phyloP scores from a whole-genome alignment of 495 filamentous ascomycete species.

The Penicillium simplicissimum region DNA sequence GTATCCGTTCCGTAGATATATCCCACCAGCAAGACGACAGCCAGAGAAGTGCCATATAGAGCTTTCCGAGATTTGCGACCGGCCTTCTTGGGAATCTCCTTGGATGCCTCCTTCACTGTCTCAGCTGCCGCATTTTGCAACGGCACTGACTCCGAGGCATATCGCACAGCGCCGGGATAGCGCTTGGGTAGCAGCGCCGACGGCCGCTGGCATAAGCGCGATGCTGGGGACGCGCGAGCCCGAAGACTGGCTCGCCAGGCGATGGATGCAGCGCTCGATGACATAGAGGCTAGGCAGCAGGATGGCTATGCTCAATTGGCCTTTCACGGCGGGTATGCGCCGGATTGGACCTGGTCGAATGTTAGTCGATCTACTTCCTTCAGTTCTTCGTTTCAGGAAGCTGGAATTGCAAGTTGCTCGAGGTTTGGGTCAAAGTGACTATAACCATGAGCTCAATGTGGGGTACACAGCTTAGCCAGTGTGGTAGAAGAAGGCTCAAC shows the following conservation, averaged over 20 bases:
- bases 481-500: neutral
- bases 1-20: slow-evolving; percentile 90
- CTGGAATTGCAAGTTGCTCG: neutral
- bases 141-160: slow-evolving; percentile 34
- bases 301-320: slow-evolving; percentile 20
- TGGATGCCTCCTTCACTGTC: slow-evolving; percentile 28
- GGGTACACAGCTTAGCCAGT: neutral
- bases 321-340: slow-evolving; percentile 19
- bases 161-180: slow-evolving; percentile 25
- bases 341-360: slow-evolving; percentile 20
- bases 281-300: slow-evolving; percentile 23
- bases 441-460: neutral
- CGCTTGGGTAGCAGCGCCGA: slow-evolving; percentile 19
- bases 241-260: slow-evolving; percentile 34
- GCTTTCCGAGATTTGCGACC: slow-evolving; percentile 43
- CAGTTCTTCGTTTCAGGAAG: slow-evolving; percentile 2
- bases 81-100: slow-evolving; percentile 38
- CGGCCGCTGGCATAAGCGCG: slow-evolving; percentile 29
- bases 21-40: slow-evolving; percentile 49
- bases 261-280: slow-evolving; percentile 27
- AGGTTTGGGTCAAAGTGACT: neutral
- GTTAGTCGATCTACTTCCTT: slow-evolving; percentile 14
- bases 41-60: slow-evolving; percentile 58
- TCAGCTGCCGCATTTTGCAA: slow-evolving; percentile 19
- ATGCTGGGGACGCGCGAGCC: slow-evolving; percentile 31